Percentiles rank a stretch among this genome's conserved stretches.
These are phyloP conservation scores for Fusarium brevicatenulatum DNA, from an alignment of 2,329 filamentous ascomycete genomes.

Conservation along the genomic window DNA sequence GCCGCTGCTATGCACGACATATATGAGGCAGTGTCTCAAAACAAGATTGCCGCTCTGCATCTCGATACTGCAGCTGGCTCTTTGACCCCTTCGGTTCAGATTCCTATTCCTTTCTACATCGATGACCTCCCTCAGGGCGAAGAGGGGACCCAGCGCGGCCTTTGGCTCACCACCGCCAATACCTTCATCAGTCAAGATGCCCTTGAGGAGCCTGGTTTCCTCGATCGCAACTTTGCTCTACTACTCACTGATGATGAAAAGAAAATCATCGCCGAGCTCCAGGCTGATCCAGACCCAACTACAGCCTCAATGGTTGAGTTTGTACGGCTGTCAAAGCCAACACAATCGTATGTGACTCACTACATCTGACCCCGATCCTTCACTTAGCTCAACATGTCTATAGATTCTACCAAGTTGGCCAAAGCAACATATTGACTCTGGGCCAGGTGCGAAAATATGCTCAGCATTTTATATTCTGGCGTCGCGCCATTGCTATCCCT, in stretches of 20 bases:
- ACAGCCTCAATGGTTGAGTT: slow-evolving; percentile 84
- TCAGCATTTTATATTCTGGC: slow-evolving; percentile 95
- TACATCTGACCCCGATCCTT: background rate
- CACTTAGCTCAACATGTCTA: background rate
- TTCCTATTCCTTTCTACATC: slow-evolving; percentile 74
- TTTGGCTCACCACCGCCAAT: slow-evolving; percentile 90
- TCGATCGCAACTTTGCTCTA: slow-evolving; percentile 88
- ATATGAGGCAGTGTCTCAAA: slow-evolving; percentile 82
- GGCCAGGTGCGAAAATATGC: slow-evolving; percentile 87
- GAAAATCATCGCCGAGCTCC: slow-evolving; percentile 76
- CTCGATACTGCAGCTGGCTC: slow-evolving; percentile 71
- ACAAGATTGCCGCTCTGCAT: slow-evolving; percentile 86
- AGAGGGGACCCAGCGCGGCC: slow-evolving; percentile 75
- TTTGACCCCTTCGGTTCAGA: slow-evolving; percentile 71
- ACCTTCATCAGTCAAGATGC: slow-evolving; percentile 76
- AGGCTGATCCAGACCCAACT: slow-evolving; percentile 79
- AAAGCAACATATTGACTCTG: slow-evolving; percentile 77
- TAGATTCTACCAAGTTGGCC: slow-evolving; percentile 74
- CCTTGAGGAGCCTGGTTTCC: slow-evolving; percentile 70
- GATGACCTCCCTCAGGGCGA: slow-evolving; percentile 76
- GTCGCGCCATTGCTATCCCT: slow-evolving; percentile 88
- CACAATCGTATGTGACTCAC: slow-evolving; percentile 62
- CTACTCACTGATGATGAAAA: slow-evolving; percentile 86
- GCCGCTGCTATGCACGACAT: slow-evolving; percentile 85
- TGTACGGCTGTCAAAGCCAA: slow-evolving; percentile 77